A percentile compares a stretch with the other conserved stretches of the same genome.
These are phyloP conservation scores for Guyanaporus albipodus DNA, from an alignment of 768 basidiomycete genomes.

Conservation along the genomic window DNA sequence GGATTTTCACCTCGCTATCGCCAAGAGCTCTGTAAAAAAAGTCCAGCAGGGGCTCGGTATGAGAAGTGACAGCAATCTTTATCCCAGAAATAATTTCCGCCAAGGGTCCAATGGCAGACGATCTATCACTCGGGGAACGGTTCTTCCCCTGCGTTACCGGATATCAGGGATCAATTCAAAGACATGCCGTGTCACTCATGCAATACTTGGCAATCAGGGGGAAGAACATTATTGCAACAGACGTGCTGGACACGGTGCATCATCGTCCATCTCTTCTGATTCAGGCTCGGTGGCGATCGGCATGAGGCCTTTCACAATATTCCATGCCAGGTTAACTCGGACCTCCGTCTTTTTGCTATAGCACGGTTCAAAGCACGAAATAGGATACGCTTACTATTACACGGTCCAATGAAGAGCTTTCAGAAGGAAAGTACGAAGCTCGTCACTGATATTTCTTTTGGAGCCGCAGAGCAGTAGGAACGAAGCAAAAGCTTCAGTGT, in stretches of 20 bases:
- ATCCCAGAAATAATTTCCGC: conserved; percentile 95
- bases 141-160: conserved; percentile 60
- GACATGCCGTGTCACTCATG: conserved; percentile 43
- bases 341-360: conserved; percentile 93
- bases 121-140: conserved; percentile 86
- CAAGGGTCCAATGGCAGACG: conserved; percentile 87
- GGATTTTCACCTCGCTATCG: conserved; percentile 88
- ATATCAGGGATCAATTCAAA: background rate
- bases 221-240: conserved; percentile 51
- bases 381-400: conserved; percentile 65
- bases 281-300: conserved; percentile 93
- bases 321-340: conserved; percentile 76
- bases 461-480: conserved; percentile 85
- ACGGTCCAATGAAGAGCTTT: conserved; percentile 97
- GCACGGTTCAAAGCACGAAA: background rate
- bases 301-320: conserved; percentile 88
- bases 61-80: conserved; percentile 80
- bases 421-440: conserved; percentile 83
- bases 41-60: conserved; percentile 75
- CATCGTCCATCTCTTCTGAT: conserved; percentile 88
- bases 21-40: conserved; percentile 80
- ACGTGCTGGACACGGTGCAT: conserved; percentile 84
- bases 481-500: conserved; percentile 80
- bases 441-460: conserved; percentile 69
- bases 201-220: conserved; percentile 90